These are phyloP conservation scores for Podospora pseudoanserina DNA, from an alignment of 495 filamentous ascomycete species.

Conservation along the genomic window DNA sequence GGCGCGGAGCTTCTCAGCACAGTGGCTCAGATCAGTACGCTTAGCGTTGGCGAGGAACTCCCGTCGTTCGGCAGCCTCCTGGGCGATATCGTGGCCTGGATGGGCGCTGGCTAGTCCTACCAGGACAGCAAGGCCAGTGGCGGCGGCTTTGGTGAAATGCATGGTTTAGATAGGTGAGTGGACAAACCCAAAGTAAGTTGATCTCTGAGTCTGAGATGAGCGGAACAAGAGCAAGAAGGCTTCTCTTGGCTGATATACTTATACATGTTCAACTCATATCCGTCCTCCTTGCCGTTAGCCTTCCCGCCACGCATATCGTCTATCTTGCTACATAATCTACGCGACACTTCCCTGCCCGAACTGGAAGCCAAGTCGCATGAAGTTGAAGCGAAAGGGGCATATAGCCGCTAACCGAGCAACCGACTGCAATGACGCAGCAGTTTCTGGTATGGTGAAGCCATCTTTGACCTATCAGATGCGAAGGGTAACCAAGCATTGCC, in stretches of 20 bases:
- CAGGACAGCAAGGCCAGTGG: conserved; percentile 17
- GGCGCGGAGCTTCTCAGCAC: conserved; percentile 47
- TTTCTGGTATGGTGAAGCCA: background rate
- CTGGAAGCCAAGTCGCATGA: conserved; percentile 1
- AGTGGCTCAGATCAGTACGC: conserved; percentile 33
- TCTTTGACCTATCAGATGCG: background rate
- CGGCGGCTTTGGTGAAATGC: conserved; percentile 17
- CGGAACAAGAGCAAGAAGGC: background rate
- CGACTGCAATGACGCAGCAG: background rate
- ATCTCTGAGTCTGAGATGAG: background rate
- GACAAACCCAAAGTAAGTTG: background rate
- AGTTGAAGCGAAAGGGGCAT: background rate
- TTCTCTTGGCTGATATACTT: conserved; percentile 1
- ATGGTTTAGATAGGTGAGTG: background rate
- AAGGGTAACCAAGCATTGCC: background rate
- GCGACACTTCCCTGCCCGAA: background rate
- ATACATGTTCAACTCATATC: background rate
- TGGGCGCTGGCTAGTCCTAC: conserved; percentile 17
- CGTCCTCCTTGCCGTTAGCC: background rate
- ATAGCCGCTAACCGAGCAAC: conserved; percentile 2
- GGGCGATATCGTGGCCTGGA: conserved; percentile 15
- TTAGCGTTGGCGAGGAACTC: conserved; percentile 17
- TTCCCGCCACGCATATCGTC: background rate
- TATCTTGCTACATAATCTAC: background rate
- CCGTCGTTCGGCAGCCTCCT: conserved; percentile 21